Evolutionary conservation across 2,329 filamentous ascomycete species (phyloP), one percentile per base, ranked within the genome.

Genomic region (Claviceps quebecensis): DNA sequence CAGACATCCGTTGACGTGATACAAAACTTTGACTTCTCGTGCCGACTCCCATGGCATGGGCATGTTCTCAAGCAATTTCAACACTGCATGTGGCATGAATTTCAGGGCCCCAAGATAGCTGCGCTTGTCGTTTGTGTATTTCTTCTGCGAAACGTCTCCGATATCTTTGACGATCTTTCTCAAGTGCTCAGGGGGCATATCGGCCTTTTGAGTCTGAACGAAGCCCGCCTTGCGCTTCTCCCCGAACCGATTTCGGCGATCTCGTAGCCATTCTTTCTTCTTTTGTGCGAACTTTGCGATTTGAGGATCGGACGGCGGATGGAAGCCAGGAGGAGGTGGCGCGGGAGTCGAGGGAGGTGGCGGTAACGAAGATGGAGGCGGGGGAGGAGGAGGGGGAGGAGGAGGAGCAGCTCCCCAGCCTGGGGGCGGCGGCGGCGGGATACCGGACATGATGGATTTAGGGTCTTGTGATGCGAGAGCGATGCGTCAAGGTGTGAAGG

Each of bases 1-100:
- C 69, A 98, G 69, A 63, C 94, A 98, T 34, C 93, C 93, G 63
- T 98, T 98, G 61, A 97, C 90, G 64, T 98, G 93, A 67, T 98
- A 98, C 13, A 98, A 75, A 29, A 98, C 93, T 71, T 97, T 97
- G 55, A 98, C 94, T 63, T 98, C 93, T 56, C 90, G 81, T 26
- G 88, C 83, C 52, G 89, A 93, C 71, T 98, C 93, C 93, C 93
- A 98, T 0, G 93, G 93, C 93, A 98, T 98, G 4, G 93, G 93
- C 93, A 98, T 98, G 62, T 98, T 98, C 72, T 98, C 93, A 52
- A 98, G 69, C 23, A 98, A 77, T 73, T 98, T 98, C 71, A 98
- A 72, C 11, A 98, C 93, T 5, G 93, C 93, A 65, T 98, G 93
- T 1, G 93, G 93, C 93, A 98, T 98, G 72, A 96, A 98, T 71